Percentiles rank a stretch among this genome's conserved stretches.
phyloP scores from a whole-genome alignment of 2,329 filamentous ascomycete genomes.

The Microdochium nivale region DNA sequence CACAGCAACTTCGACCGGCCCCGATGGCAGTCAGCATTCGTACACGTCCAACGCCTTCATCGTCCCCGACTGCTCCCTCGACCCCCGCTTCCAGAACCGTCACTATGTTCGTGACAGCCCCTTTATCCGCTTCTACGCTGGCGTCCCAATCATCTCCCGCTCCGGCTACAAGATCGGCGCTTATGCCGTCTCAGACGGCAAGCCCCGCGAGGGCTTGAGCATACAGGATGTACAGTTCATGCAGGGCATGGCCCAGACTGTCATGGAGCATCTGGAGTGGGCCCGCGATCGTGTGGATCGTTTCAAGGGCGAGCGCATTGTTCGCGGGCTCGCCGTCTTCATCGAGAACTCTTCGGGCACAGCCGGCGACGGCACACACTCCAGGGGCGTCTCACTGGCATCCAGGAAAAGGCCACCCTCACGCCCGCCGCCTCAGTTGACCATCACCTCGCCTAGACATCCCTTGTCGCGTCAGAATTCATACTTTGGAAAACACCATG shows the following conservation, averaged over 20 bases:
- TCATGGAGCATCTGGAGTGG: slow-evolving; percentile 54
- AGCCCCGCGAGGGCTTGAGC: slow-evolving; percentile 40
- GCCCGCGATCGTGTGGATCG: slow-evolving; percentile 41
- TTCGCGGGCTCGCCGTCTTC: slow-evolving; percentile 43
- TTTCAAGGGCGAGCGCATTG: slow-evolving; percentile 43
- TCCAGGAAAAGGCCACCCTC: not conserved
- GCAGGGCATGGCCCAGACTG: slow-evolving; percentile 43
- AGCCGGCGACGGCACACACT: slow-evolving; percentile 4
- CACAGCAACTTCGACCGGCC: slow-evolving; percentile 11
- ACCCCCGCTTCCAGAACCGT: slow-evolving; percentile 21
- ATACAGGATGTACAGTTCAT: slow-evolving; percentile 42
- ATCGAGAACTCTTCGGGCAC: slow-evolving; percentile 37
- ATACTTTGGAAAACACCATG: not conserved
- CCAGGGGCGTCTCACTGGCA: not conserved
- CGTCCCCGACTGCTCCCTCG: slow-evolving; percentile 19
- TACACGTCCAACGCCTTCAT: slow-evolving; percentile 17
- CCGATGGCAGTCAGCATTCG: slow-evolving; percentile 15
- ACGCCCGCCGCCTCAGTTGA: not conserved
- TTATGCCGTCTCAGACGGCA: slow-evolving; percentile 50
- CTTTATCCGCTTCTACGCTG: slow-evolving; percentile 27
- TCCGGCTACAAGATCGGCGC: slow-evolving; percentile 48
- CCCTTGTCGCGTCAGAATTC: not conserved
- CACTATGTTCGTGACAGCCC: slow-evolving; percentile 21
- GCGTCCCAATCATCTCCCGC: slow-evolving; percentile 50
- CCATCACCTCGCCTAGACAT: not conserved